Conservation (phyloP, 2,329 filamentous ascomycete species). For the Alternaria hordeiaustralica region DNA sequence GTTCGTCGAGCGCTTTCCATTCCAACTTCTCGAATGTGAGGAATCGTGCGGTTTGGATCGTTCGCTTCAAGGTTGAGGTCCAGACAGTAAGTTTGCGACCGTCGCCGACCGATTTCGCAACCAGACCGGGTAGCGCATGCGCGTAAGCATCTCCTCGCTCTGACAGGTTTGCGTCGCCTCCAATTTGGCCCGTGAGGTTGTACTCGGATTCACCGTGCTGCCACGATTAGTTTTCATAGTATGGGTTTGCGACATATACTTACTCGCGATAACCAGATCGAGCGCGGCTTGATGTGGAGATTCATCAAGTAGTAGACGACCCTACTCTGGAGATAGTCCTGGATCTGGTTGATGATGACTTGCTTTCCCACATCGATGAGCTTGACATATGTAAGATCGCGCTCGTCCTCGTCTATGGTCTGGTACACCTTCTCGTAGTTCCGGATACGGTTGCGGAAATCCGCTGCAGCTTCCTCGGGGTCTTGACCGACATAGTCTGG, state of each 20-base stretch:
- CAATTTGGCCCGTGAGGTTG: slow-evolving; percentile 89
- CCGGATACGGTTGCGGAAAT: slow-evolving; percentile 92
- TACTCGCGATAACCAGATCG: slow-evolving; percentile 94
- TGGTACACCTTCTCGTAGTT: slow-evolving; percentile 98
- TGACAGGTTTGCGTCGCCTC: slow-evolving; percentile 88
- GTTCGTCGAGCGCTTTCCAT: slow-evolving; percentile 98
- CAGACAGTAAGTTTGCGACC: slow-evolving; percentile 71
- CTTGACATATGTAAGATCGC: slow-evolving; percentile 91
- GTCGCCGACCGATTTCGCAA: slow-evolving; percentile 85
- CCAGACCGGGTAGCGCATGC: slow-evolving; percentile 79
- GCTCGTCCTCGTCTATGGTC: slow-evolving; percentile 88
- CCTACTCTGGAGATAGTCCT: slow-evolving; percentile 94
- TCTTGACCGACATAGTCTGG: slow-evolving; percentile 95
- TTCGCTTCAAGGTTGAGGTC: slow-evolving; percentile 80
- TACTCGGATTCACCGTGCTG: slow-evolving; percentile 94
- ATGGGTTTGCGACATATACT: slow-evolving; percentile 44
- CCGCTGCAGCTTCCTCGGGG: slow-evolving; percentile 85
- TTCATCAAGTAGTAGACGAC: slow-evolving; percentile 99
- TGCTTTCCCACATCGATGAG: slow-evolving; percentile 95
- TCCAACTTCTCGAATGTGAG: slow-evolving; percentile 93
- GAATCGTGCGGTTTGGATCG: slow-evolving; percentile 88
- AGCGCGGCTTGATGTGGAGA: slow-evolving; percentile 93
- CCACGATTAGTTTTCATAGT: slow-evolving; percentile 18
- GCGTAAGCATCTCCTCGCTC: slow-evolving; percentile 88
- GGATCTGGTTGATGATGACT: slow-evolving; percentile 97